These are phyloP conservation scores for Cyclanthera cordifolia DNA, from an alignment of 306 rosid species.

Conservation along the genomic window DNA sequence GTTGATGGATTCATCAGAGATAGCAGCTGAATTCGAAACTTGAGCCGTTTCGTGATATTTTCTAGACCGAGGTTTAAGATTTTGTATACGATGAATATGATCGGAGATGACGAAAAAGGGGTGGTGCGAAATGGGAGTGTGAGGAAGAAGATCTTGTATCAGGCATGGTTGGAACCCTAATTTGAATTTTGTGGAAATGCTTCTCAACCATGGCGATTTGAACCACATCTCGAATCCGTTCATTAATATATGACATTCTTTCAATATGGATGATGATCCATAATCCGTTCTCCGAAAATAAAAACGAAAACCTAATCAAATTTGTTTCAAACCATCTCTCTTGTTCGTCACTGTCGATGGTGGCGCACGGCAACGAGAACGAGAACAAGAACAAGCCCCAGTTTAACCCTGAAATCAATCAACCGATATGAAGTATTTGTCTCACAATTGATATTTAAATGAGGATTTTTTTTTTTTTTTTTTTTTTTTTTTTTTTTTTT, in stretches of 20 bases:
- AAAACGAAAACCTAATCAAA: neutral
- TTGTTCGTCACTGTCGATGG: too few relatives aligned
- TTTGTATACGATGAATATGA: conserved; percentile 1
- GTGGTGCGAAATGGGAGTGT: neutral
- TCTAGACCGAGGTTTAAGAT: neutral
- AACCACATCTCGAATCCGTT: neutral
- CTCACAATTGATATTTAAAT: too few relatives aligned
- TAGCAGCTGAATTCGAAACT: conserved; percentile 23
- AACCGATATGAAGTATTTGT: too few relatives aligned
- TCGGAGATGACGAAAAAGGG: neutral
- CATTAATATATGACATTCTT: neutral
- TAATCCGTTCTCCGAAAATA: neutral
- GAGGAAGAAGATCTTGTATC: neutral
- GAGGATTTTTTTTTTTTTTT: too few relatives aligned
- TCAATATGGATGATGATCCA: neutral
- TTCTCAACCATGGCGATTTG: conserved; percentile 16
- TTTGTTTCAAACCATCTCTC: neutral
- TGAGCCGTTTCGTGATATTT: conserved; percentile 5
- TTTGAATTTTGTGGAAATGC: conserved; percentile 7
- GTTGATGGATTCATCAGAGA: conserved; percentile 4
- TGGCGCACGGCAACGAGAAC: too few relatives aligned
- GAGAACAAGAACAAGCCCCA: too few relatives aligned
- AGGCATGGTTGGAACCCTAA: conserved; percentile 12
- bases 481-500: too few relatives aligned
- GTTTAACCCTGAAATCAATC: too few relatives aligned